Evolutionary conservation across 1,139 yeast genomes (phyloP), one percentile per base, ranked within the genome.

Genomic region (Diutina scorzettiae): DNA sequence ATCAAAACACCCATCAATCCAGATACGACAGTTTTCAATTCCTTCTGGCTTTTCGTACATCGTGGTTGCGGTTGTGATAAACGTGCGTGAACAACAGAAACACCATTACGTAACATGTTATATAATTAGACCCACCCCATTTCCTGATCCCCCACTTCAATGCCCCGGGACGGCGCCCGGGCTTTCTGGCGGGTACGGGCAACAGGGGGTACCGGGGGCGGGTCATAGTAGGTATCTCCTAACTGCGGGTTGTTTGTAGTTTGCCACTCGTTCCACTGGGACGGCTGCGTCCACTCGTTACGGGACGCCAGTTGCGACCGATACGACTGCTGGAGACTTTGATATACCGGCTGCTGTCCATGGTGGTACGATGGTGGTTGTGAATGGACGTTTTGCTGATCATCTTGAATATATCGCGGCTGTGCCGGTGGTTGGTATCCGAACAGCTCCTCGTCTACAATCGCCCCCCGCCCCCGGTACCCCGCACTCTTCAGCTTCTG

Each of bases 1-100:
- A 58, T 91, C 98, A 62, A 91, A 91, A 56, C 98, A 91, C 0
- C 98, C 98, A 57, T 91, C 98, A 34, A 91, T 78, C 98, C 97
- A 91, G 48, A 87, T 79, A 45, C 63, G 58, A 45, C 63, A 54
- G 42, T 63, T 51, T 45, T 66, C 72, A 40, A 69, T 68, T 18
- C 71, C 74, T 43, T 58, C 63, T n/a, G 73, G 73, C 51, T 66
- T 54, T 47, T 57, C 67, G 25, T 34, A 34, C 39, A 34, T 34
- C 20, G 39, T 27, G 8, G 25, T 24, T 24, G 7, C 11, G 9
- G 27, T 24, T 24, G 27, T 7, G 27, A 24, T 24, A 24, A 24
- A 7, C n/a, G 30, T 27, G 12, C 6, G n/a, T 14, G 30, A 6
- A 23, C 25, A 23, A 9, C 25, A 23, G 9, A 23, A 9, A 23